Conservation (phyloP, 768 basidiomycete species). For the Tylopilus sp. region DNA sequence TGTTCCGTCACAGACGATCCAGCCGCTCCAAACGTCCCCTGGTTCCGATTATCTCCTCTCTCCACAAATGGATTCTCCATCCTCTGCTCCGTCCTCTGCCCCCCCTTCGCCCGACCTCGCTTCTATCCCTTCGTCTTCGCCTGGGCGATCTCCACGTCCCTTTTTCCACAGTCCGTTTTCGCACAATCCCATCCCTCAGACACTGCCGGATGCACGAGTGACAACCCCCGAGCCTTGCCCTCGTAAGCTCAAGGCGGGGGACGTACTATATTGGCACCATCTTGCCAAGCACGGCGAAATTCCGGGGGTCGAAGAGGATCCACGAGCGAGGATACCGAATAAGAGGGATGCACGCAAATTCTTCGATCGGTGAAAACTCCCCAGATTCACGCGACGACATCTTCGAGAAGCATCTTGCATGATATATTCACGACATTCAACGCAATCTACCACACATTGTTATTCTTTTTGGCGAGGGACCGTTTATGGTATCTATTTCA, state of each 20-base stretch:
- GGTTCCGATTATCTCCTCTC: slow-evolving; percentile 22
- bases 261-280: slow-evolving; percentile 74
- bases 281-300: slow-evolving; percentile 70
- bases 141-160: slow-evolving; percentile 23
- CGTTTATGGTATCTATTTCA: slow-evolving; percentile 29
- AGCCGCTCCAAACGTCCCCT: slow-evolving; percentile 20
- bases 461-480: slow-evolving; percentile 17
- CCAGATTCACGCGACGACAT: slow-evolving; percentile 6
- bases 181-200: slow-evolving; percentile 6
- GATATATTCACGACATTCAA: slow-evolving; percentile 28
- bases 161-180: slow-evolving; percentile 12
- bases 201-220: slow-evolving; percentile 11
- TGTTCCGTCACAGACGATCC: slow-evolving; percentile 18
- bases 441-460: slow-evolving; percentile 14
- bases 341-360: slow-evolving; percentile 6
- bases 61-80: slow-evolving; percentile 22
- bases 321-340: slow-evolving; percentile 41
- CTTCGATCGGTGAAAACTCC: slow-evolving; percentile 28
- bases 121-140: slow-evolving; percentile 18
- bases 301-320: slow-evolving; percentile 61
- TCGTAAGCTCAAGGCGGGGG: slow-evolving; percentile 51
- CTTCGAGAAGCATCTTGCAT: slow-evolving; percentile 14
- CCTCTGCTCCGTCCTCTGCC: slow-evolving; percentile 19
- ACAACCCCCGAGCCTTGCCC: slow-evolving; percentile 23
- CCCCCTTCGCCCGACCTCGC: slow-evolving; percentile 24